Base-by-base conservation (phyloP, 208 protist genomes). In the Crithidia expoeki region DNA sequence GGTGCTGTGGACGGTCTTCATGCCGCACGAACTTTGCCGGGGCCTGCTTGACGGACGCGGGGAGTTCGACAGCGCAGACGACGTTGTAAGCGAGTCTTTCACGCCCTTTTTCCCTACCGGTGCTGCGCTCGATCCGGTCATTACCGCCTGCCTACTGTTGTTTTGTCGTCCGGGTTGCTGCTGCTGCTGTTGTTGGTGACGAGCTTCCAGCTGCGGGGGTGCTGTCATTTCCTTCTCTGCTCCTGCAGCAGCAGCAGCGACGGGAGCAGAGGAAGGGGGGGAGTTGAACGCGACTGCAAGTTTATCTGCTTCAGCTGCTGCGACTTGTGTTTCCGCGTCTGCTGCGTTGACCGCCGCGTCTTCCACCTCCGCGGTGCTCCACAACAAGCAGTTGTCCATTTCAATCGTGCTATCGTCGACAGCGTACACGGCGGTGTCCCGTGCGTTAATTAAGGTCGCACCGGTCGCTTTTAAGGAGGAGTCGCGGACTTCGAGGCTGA, bases 401-500 rank as follows among this genome's bases (percentile, higher is more conserved):
- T 80, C 77, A n/a, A 89, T 66, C 17, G 50, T 64, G 52, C 81
- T 79, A 50, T 80, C 56, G 36, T 89, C 81, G 66, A 89, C 91
- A 10, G 76, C 82, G 73, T 90, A 94, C 32, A 92, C 67, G 52
- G 80, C 77, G 38, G 86, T 83, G 36, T 89, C 80, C 40, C 74
- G 51, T 21, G 81, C 74, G 52, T 90, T 72, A 17, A 84, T 55
- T 16, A 90, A 38, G 19, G 83, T 73, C 23, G 90, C 42, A 6
- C 81, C 79, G n/a, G 32, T 76, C 0, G 76, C 84, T 40, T 81
- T 79, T 36, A 92, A 62, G 23, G 65, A 63, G 0, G 84, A 81
- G 53, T 78, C 76, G 23, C 83, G 82, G 27, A 92, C 80, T 52
- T 94, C 89, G 12, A 94, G 49, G 36, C 78, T 76, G 58, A 90